Conservation (phyloP, 2,329 filamentous ascomycete species). For the Penicillium sp. region DNA sequence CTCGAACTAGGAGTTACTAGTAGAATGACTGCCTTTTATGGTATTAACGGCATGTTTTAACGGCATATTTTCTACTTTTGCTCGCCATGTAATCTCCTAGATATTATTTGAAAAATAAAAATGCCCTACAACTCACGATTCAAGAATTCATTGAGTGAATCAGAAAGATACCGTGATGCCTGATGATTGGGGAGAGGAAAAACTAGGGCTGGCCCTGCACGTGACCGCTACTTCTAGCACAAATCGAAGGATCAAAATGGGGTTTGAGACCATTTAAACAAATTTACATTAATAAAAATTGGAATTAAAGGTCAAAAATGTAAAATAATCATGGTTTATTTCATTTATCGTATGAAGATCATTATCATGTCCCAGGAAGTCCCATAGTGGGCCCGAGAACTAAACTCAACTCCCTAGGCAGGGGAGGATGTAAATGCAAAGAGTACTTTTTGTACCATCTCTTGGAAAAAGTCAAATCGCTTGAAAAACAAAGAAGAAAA, state of each 20-base stretch:
- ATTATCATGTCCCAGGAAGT: slow-evolving; percentile 17
- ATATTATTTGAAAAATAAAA: not conserved
- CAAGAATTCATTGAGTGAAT: not conserved
- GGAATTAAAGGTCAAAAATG: not conserved
- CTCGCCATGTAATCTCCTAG: accelerated
- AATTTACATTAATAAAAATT: not conserved
- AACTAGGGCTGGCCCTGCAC: slow-evolving; percentile 12
- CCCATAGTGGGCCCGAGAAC: slow-evolving; percentile 1
- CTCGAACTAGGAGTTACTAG: not conserved
- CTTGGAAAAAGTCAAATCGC: not conserved
- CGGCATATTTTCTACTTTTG: not conserved
- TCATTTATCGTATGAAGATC: slow-evolving; percentile 7
- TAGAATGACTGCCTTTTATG: not conserved
- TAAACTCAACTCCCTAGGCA: not conserved
- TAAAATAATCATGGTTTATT: not conserved
- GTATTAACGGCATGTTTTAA: not conserved
- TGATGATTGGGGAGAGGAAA: not conserved
- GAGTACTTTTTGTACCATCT: not conserved
- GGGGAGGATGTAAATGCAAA: not conserved
- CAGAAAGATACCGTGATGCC: not conserved
- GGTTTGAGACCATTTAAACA: not conserved
- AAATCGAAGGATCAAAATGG: not conserved
- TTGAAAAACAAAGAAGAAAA: slow-evolving; percentile 4
- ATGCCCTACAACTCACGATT: not conserved
- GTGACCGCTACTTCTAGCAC: not conserved